Percentiles rank a stretch among this genome's conserved stretches.
phyloP scores from a whole-genome alignment of 2,329 filamentous ascomycete species.

The Ceratocystis cacaofunesta region DNA sequence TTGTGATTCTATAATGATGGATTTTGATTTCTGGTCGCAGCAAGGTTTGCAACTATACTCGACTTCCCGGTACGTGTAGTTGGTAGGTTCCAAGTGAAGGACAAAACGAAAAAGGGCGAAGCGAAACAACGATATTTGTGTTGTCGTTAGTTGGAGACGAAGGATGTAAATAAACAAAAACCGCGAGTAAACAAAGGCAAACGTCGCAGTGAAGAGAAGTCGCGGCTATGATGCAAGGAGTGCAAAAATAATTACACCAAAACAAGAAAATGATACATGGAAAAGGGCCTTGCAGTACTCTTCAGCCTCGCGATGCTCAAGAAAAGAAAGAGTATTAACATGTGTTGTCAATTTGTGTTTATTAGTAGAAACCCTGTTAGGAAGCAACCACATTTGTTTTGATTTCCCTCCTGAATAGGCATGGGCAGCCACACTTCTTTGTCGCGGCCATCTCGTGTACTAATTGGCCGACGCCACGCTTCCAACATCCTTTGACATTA shows the following conservation, averaged over 20 bases:
- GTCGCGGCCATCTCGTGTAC: conserved; percentile 13
- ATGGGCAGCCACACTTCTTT: conserved; percentile 7
- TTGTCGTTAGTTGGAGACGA: background rate
- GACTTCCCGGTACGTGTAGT: too few relatives aligned
- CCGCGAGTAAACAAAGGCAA: background rate
- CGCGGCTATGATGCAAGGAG: background rate
- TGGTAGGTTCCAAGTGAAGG: too few relatives aligned
- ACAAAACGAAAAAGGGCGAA: too few relatives aligned
- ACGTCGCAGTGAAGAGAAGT: background rate
- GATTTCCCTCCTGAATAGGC: conserved; percentile 11
- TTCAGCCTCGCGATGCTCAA: too few relatives aligned
- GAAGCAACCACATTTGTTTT: conserved; percentile 16
- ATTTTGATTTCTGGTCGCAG: too few relatives aligned
- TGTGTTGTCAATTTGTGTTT: too few relatives aligned
- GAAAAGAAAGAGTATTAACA: too few relatives aligned
- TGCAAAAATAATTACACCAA: background rate
- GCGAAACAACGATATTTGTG: too few relatives aligned
- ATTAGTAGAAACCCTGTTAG: background rate
- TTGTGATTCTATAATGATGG: background rate
- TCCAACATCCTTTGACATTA: background rate
- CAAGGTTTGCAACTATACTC: too few relatives aligned
- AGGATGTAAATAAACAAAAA: conserved; percentile 7
- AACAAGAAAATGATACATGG: background rate
- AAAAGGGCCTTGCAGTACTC: background rate
- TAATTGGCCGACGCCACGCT: conserved; percentile 8